Evolutionary conservation across 2,329 filamentous ascomycete species (phyloP), one percentile per base, ranked within the genome.

Genomic region (Nothophaeocryptopus gaeumannii): DNA sequence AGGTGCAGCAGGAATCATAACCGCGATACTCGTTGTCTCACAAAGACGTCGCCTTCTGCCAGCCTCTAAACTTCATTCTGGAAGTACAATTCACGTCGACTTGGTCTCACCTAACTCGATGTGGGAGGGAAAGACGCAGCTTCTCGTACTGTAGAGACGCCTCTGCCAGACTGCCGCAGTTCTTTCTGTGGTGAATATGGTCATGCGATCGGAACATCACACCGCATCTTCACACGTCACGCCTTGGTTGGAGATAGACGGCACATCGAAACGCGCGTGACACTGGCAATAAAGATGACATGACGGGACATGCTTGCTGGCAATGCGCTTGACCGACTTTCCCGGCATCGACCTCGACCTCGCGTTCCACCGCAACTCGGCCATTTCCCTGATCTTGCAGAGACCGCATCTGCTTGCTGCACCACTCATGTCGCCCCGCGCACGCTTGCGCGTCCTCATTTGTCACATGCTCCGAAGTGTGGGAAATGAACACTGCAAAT

Each of bases 291-390:
- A 31, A 45, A 54, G 15, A 5, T 36, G 35, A 33, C 13, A 32
- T 40, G 31, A 33, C 36, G 40, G 30, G 37, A 40, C 30, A 40
- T 47, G 48, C 47, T 31, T 51, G 51, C 51, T 48, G 46, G 43
- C 47, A 32, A 9, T 35, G 12, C 35, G 14, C 46, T 45, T 51
- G 47, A 51, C 48, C 47, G 47, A 48, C 52, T 42, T 43, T 48
- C 14, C 13, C 45, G 26, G 13, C 44, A 16, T 29, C 35, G 20
- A 37, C 38, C 39, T 48, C 45, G 13, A 55, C 52, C 48, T 55
- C 47, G 39, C 36, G 48, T 40, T 33, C 26, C 40, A 53, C 50
- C 34, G 40, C 45, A 37, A 41, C 34, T 12, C 12, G 31, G 34
- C 20, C 26, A 20, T 41, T 15, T 26, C 47, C 35, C 47, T 50